A percentile compares a stretch with the other conserved stretches of the same genome.
These are phyloP conservation scores for Echites panduratus DNA, from an alignment of 257 asterid species.

Conservation along the genomic window DNA sequence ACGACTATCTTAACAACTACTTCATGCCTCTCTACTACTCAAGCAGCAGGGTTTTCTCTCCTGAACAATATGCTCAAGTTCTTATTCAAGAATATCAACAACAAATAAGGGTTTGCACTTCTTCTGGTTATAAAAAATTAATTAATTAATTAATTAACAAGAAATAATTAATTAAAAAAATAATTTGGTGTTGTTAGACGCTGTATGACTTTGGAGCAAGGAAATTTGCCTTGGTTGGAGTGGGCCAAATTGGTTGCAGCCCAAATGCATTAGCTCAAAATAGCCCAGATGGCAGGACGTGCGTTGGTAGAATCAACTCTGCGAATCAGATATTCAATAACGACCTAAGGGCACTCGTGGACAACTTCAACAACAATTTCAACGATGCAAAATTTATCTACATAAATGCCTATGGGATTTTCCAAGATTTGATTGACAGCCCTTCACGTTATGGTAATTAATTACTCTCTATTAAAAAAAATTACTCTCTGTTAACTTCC, in stretches of 20 bases:
- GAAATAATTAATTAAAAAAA: too few species aligned
- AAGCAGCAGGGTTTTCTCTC: conserved; percentile 29
- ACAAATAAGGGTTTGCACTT: conserved; percentile 25
- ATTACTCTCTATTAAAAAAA: too few species aligned
- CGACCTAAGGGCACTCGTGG: conserved; percentile 51
- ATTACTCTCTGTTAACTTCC: too few species aligned
- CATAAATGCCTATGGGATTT: conserved; percentile 69
- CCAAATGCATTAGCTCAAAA: conserved; percentile 92
- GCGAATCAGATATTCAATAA: conserved; percentile 70
- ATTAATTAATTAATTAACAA: too few species aligned
- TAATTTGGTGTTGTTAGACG: conserved; percentile 21
- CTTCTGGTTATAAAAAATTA: too few species aligned
- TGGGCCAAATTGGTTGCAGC: conserved; percentile 93
- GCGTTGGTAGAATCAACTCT: conserved; percentile 56
- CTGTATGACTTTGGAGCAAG: conserved; percentile 72
- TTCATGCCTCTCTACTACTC: conserved; percentile 43
- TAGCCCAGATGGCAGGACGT: conserved; percentile 75
- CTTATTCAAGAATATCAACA: conserved; percentile 35
- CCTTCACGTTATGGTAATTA: conserved; percentile 65
- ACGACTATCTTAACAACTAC: conserved; percentile 47
- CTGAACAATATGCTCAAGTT: conserved; percentile 35
- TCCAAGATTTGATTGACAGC: conserved; percentile 63
- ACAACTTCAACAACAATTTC: conserved; percentile 55
- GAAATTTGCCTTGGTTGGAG: conserved; percentile 60
- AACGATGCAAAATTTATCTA: conserved; percentile 60